Percentiles rank a stretch among this genome's conserved stretches.
Conservation (phyloP, 2,329 filamentous ascomycete species). For the Cordyceps farinosa region DNA sequence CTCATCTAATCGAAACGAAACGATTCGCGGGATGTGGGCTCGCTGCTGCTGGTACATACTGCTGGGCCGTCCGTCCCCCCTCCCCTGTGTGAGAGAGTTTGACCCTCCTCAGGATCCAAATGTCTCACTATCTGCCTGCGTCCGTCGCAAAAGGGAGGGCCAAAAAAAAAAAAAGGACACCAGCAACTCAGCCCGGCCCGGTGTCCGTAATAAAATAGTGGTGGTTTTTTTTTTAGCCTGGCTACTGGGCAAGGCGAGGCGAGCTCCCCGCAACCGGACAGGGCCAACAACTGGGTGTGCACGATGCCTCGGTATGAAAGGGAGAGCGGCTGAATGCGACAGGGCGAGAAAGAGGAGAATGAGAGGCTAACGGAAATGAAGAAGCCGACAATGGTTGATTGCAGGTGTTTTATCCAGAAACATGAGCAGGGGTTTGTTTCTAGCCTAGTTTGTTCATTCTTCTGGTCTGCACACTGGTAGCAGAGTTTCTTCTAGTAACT, state of each 20-base stretch:
- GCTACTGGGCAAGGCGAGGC: too few relatives aligned
- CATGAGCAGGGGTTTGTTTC: neutral
- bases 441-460: neutral
- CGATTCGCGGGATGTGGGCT: neutral
- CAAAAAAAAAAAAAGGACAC: neutral
- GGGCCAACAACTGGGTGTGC: neutral
- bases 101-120: slow-evolving; percentile 6
- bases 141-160: slow-evolving; percentile 22
- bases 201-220: neutral
- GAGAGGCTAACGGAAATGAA: neutral
- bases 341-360: neutral
- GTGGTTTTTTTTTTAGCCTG: neutral
- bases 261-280: neutral
- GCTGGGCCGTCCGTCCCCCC: too few relatives aligned
- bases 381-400: neutral
- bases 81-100: neutral
- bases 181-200: neutral
- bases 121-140: slow-evolving; percentile 20
- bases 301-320: neutral
- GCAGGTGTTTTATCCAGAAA: neutral
- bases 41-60: neutral
- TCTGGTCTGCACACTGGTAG: neutral
- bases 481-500: too few relatives aligned
- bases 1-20: neutral
- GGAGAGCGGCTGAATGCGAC: neutral